Conservation (phyloP, 2,329 filamentous ascomycete species). For the Ophiostoma perfectum region DNA sequence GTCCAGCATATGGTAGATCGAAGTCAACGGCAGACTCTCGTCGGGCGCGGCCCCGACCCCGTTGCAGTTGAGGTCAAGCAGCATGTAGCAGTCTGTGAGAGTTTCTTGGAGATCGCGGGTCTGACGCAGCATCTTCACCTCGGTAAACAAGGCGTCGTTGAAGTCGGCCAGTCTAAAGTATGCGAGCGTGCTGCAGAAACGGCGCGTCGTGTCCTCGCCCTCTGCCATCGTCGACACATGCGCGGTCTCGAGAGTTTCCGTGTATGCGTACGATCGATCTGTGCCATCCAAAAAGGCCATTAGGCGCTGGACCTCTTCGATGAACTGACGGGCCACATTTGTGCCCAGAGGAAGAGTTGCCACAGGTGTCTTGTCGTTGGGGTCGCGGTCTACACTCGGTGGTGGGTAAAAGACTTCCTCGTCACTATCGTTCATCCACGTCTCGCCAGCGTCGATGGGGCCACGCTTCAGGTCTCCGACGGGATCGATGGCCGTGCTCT, state of each 20-base stretch:
- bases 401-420: background rate
- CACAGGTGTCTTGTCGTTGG: background rate
- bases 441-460: background rate
- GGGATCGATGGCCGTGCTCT: slow-evolving; percentile 37
- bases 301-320: slow-evolving; percentile 55
- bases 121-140: background rate
- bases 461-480: background rate
- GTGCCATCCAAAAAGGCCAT: slow-evolving; percentile 59
- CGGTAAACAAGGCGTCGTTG: slow-evolving; percentile 15
- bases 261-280: slow-evolving; percentile 54
- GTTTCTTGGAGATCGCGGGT: slow-evolving; percentile 3
- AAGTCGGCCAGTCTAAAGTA: background rate
- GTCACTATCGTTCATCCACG: background rate
- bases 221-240: slow-evolving; percentile 9
- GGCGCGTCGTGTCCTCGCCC: slow-evolving; percentile 36
- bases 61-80: background rate
- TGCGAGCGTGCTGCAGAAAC: slow-evolving; percentile 42
- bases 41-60: background rate
- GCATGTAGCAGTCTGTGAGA: background rate
- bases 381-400: slow-evolving; percentile 2
- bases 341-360: background rate
- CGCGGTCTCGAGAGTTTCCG: slow-evolving; percentile 33
- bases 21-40: background rate
- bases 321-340: slow-evolving; percentile 36
- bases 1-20: background rate